Conservation (phyloP, 2,329 filamentous ascomycete species). For the Lachnellula cervina region DNA sequence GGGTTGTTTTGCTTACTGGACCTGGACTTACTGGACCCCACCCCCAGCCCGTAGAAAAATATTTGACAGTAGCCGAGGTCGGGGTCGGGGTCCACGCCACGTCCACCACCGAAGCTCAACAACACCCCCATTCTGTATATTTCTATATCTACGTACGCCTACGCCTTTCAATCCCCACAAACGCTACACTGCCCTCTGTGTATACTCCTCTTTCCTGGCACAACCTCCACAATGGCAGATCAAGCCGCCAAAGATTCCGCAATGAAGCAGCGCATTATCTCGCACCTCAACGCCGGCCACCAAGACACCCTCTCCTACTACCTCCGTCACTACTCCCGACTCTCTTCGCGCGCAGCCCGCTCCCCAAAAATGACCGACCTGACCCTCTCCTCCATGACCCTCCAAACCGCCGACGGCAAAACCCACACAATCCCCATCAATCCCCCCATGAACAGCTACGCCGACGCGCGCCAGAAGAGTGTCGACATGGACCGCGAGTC, state of each 20-base stretch:
- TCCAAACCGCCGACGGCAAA: slow-evolving; percentile 46
- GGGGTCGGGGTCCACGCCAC: no score
- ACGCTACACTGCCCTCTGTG: no score
- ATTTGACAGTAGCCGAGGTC: no score
- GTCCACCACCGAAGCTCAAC: no score
- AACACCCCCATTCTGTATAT: no score
- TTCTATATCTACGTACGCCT: no score
- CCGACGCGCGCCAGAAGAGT: slow-evolving; percentile 64
- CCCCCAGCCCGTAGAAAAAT: no score
- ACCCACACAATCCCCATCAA: slow-evolving; percentile 55
- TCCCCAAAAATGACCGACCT: slow-evolving; percentile 62
- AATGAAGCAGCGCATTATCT: slow-evolving; percentile 59
- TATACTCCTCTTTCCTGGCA: no score
- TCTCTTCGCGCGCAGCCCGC: slow-evolving; percentile 51
- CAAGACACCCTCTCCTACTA: slow-evolving; percentile 68
- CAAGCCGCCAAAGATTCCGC: slow-evolving; percentile 36
- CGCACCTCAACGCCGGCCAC: slow-evolving; percentile 87
- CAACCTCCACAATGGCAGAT: slow-evolving; percentile 1
- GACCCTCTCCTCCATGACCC: slow-evolving; percentile 55
- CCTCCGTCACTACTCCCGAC: slow-evolving; percentile 64
- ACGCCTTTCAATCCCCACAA: no score
- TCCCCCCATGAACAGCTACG: slow-evolving; percentile 64
- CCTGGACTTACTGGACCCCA: no score
- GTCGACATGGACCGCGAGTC: slow-evolving; percentile 66
- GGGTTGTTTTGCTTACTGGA: no score